phyloP scores from a whole-genome alignment of 208 protist genomes.

The Naegleria fowleri region DNA sequence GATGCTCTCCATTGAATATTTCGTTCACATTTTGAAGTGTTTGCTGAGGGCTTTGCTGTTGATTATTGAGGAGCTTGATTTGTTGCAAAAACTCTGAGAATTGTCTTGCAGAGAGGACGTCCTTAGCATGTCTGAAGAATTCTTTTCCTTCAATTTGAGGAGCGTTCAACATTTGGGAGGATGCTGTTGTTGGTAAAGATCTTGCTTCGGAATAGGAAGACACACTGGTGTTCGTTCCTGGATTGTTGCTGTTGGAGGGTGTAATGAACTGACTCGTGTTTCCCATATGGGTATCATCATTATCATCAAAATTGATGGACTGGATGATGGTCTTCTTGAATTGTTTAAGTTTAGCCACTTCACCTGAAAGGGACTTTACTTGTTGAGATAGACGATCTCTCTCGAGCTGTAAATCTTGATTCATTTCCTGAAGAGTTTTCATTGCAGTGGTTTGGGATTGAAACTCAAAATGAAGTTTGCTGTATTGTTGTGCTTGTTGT shows the following conservation, averaged over 20 bases:
- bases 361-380: neutral
- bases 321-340: neutral
- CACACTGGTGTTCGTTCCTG: neutral
- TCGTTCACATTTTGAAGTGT: neutral
- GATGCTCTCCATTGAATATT: neutral
- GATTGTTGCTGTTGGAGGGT: neutral
- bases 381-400: neutral
- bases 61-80: neutral
- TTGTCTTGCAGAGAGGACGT: neutral
- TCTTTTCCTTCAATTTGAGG: neutral
- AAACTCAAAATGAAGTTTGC: neutral
- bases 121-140: neutral
- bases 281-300: neutral
- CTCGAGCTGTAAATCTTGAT: neutral
- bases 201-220: neutral
- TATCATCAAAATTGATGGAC: neutral
- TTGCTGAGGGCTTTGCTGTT: neutral
- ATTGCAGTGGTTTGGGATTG: neutral
- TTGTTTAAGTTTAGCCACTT: neutral
- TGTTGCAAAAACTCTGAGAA: neutral
- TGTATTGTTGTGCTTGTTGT: neutral
- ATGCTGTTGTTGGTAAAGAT: neutral
- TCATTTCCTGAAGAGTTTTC: slow-evolving; percentile 4
- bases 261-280: neutral
- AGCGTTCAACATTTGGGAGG: neutral